Evolutionary conservation across 768 basidiomycete genomes (phyloP).

Genomic region (Chalciporus sphaerocephalus): DNA sequence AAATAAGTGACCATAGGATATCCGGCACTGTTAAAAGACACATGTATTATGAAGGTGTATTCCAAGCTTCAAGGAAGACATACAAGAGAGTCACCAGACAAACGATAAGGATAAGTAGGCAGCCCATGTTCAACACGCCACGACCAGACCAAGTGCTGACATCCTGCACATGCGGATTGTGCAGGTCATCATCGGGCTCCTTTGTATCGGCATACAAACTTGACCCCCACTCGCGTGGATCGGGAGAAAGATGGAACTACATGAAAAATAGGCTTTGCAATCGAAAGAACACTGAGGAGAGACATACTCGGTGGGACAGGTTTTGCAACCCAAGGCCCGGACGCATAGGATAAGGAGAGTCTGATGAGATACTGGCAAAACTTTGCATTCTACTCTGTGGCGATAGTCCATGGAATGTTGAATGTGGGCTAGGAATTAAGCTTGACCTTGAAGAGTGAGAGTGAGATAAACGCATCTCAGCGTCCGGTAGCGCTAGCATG

Average conservation of each 20-base stretch:
- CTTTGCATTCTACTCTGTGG: slow-evolving; percentile 24
- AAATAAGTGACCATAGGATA: slow-evolving; percentile 43
- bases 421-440: slow-evolving; percentile 8
- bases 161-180: slow-evolving; percentile 52
- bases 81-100: slow-evolving; percentile 57
- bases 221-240: slow-evolving; percentile 64
- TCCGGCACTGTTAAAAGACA: slow-evolving; percentile 33
- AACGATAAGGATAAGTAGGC: slow-evolving; percentile 51
- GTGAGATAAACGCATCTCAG: background rate
- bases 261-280: background rate
- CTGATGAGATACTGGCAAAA: slow-evolving; percentile 25
- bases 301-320: slow-evolving; percentile 43
- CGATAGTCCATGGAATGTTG: slow-evolving; percentile 7
- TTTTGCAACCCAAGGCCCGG: slow-evolving; percentile 33
- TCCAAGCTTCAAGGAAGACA: slow-evolving; percentile 20
- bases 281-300: background rate
- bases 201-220: slow-evolving; percentile 49
- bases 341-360: slow-evolving; percentile 39
- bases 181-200: slow-evolving; percentile 70
- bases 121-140: slow-evolving; percentile 71
- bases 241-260: slow-evolving; percentile 62
- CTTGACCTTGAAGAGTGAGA: slow-evolving; percentile 11
- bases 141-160: slow-evolving; percentile 39
- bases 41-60: background rate
- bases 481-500: slow-evolving; percentile 16